Base-by-base conservation (phyloP, 2,329 filamentous ascomycete genomes). In the Ophiostoma perfectum region DNA sequence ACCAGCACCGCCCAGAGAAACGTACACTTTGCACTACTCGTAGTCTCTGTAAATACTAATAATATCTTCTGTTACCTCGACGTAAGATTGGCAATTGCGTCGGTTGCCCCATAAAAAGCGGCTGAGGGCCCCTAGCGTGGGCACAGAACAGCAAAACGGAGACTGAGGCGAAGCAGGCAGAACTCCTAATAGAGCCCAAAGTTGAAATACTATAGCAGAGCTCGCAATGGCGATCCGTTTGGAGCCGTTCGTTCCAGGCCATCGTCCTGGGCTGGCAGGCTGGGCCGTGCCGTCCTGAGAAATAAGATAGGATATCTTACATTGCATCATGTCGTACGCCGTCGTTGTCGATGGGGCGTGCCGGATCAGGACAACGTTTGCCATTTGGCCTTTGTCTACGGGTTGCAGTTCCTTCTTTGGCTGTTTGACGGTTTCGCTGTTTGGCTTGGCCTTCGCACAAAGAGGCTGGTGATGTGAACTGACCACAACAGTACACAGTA, bases 31-130 rank as follows among this genome's bases (percentile, higher is more conserved):
- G 11, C 12, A 36, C 49, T 55, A 55, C 18, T 27, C 18, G 27
- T 55, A 55, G 8, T 9, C n/a, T 45, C 42, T 45, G 42, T n/a
- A 52, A 52, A 52, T 27, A 55, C 49, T 27, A 27, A 27, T 27
- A 27, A 27, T 27, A 27, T 27, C 27, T 27, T 27, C 27, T 27
- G 27, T 27, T 27, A 45, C 7, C 6, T 45, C 14, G 42, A 45
- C n/a, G 67, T 55, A 62, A 66, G 64, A 62, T 66, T 68, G 64
- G 52, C 64, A 36, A 63, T 42, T 49, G 42, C 36, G 3, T 11
- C n/a, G 14, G 62, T 6, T 16, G 68, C 68, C 65, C 68, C 68
- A 67, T 65, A 69, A 69, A 66, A 67, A 5, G 68, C 68, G 68
- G 68, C 68, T 69, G 68, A 69, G 65, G 67, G 27, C 42, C 14